Evolutionary conservation across 23 red algal species (phyloP).

Genomic region (Gracilaria gracilis): DNA sequence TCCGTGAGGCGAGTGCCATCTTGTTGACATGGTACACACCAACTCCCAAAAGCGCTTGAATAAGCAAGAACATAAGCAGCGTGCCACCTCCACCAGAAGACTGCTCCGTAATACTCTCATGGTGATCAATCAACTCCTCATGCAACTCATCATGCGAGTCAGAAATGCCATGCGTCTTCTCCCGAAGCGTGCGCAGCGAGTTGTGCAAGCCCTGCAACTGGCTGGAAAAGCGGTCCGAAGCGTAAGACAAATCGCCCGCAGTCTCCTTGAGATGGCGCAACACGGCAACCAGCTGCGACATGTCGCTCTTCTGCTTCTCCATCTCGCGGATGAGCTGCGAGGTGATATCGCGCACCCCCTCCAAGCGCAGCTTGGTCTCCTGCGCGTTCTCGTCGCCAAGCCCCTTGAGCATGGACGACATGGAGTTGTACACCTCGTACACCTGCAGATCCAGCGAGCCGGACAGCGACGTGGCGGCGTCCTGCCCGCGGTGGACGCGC

Average conservation of each 20-base stretch:
- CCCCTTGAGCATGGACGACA: slow-evolving; percentile 41
- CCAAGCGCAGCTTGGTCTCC: slow-evolving; percentile 43
- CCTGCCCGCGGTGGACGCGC: slow-evolving; percentile 13
- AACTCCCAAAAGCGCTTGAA: slow-evolving; percentile 42
- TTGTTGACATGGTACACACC: slow-evolving; percentile 62
- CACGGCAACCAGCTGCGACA: slow-evolving; percentile 21
- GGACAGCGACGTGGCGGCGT: slow-evolving; percentile 29
- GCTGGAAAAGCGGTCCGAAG: slow-evolving; percentile 54
- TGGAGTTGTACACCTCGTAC: slow-evolving; percentile 53
- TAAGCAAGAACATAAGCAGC: slow-evolving; percentile 45
- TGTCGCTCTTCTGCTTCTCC: slow-evolving; percentile 43
- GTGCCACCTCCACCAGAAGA: slow-evolving; percentile 10
- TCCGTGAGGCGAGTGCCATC: slow-evolving; percentile 44
- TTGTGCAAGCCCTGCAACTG: slow-evolving; percentile 63
- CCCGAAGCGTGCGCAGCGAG: slow-evolving; percentile 39
- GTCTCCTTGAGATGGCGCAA: slow-evolving; percentile 58
- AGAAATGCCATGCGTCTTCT: slow-evolving; percentile 38
- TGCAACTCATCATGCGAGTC: slow-evolving; percentile 70
- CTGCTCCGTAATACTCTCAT: slow-evolving; percentile 40
- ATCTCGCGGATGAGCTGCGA: slow-evolving; percentile 58
- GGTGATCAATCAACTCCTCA: slow-evolving; percentile 58
- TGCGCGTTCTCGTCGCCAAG: slow-evolving; percentile 37
- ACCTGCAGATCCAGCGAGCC: slow-evolving; percentile 65
- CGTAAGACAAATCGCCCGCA: slow-evolving; percentile 60
- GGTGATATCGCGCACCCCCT: slow-evolving; percentile 51